phyloP scores from a whole-genome alignment of 306 rosid genomes.

The Hippophae gyantsensis region DNA sequence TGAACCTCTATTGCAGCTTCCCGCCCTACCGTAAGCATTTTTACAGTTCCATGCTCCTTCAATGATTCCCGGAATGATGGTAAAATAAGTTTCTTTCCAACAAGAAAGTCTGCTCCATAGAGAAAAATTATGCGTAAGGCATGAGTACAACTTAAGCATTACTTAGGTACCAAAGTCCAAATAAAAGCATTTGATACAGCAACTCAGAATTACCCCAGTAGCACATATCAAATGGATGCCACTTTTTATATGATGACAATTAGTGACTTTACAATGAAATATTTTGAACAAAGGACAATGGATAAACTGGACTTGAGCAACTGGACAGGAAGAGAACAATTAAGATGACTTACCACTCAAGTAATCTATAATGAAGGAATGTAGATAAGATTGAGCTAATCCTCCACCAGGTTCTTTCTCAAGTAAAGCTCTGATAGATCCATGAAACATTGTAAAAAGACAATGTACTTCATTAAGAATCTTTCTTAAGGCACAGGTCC shows the following conservation, averaged over 20 bases:
- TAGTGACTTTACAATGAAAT: slow-evolving; percentile 85
- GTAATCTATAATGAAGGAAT: slow-evolving; percentile 87
- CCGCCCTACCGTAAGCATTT: slow-evolving; percentile 81
- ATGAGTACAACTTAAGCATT: slow-evolving; percentile 63
- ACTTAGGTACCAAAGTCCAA: slow-evolving; percentile 61
- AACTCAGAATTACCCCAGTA: slow-evolving; percentile 98
- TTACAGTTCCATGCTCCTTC: slow-evolving; percentile 90
- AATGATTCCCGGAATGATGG: slow-evolving; percentile 85
- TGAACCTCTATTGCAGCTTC: slow-evolving; percentile 99
- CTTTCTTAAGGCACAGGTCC: slow-evolving; percentile 64
- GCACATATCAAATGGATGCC: slow-evolving; percentile 78
- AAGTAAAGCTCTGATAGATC: slow-evolving; percentile 65
- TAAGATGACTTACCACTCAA: slow-evolving; percentile 61
- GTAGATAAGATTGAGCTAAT: slow-evolving; percentile 55
- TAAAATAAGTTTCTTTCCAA: slow-evolving; percentile 67
- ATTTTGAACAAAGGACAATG: slow-evolving; percentile 38
- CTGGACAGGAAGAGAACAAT: slow-evolving; percentile 14
- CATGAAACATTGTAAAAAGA: slow-evolving; percentile 83
- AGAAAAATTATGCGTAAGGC: slow-evolving; percentile 49
- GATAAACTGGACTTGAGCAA: slow-evolving; percentile 24
- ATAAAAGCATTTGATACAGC: slow-evolving; percentile 61
- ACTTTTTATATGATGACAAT: slow-evolving; percentile 93
- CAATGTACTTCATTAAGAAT: slow-evolving; percentile 83
- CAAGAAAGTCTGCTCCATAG: slow-evolving; percentile 90
- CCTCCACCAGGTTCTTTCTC: slow-evolving; percentile 86